Base-by-base conservation (phyloP, 768 basidiomycete genomes). In the Lentinula sp. region DNA sequence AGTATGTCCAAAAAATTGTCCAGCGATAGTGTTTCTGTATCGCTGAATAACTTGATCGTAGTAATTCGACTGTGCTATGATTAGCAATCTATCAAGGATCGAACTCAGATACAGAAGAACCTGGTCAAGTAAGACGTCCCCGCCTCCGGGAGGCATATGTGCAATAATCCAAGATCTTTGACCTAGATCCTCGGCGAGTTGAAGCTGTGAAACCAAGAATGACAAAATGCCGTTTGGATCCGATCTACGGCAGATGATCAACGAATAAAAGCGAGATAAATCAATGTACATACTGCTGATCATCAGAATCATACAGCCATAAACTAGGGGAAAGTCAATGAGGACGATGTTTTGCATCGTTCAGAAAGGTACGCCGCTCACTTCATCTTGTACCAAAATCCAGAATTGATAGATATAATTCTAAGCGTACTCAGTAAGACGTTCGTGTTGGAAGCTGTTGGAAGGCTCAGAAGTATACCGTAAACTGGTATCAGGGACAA, bases 301-400 rank as follows among this genome's bases (percentile, higher is more conserved):
- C 67, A 57, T 85, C 78, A 32, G 75, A 79, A 64, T 86, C 85
- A 64, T 82, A 87, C 1, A 86, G 72, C 81, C 83, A 86, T 66
- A 84, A 83, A 70, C 84, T 84, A 50, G 16, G 28, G 55, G 10
- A 35, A 9, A 59, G 13, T 1, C 32, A 42, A 37, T 23, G 43
- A 37, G 41, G 5, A 36, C 32, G 39, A 39, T 28, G 15, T 32
- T 37, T 48, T 20, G 15, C 37, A 41, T 39, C 52, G 23, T 33
- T 13, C 46, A 8, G 37, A 18, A 18, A 42, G 45, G 15, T 20
- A 43, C 23, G 6, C 60, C 75, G 12, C 55, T 62, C 63, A 83
- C 84, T 84, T 85, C 66, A 74, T 73, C 64, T 80, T 83, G 66
- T 86, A 86, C 83, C 84, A 85, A 62, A 82, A 86, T 6, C 81